Evolutionary conservation across 768 basidiomycete genomes (phyloP).

Genomic region (Rhodocollybia butyracea): DNA sequence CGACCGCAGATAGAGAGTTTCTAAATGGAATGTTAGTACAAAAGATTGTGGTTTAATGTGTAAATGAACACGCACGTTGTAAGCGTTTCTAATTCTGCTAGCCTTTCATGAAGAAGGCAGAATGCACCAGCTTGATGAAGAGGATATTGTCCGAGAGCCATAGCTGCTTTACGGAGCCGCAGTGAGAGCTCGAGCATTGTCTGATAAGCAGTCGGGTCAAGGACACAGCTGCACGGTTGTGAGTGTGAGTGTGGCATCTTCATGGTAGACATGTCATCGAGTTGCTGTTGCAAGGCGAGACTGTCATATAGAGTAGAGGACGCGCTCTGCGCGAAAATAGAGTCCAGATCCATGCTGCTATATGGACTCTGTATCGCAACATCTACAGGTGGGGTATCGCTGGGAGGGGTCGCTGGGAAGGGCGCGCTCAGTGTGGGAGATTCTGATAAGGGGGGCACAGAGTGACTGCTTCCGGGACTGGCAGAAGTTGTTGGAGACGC

Average conservation of each 20-base stretch:
- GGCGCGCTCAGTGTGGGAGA: background rate
- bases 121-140: slow-evolving; percentile 25
- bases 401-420: background rate
- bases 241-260: background rate
- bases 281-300: background rate
- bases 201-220: slow-evolving; percentile 50
- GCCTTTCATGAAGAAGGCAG: slow-evolving; percentile 40
- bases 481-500: slow-evolving; percentile 2
- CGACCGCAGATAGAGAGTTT: slow-evolving; percentile 26
- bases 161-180: slow-evolving; percentile 55
- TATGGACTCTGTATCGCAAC: background rate
- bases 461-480: background rate
- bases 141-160: slow-evolving; percentile 48
- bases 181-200: slow-evolving; percentile 65
- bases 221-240: slow-evolving; percentile 52
- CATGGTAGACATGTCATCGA: background rate
- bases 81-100: slow-evolving; percentile 48
- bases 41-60: too few relatives aligned
- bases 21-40: slow-evolving; percentile 20
- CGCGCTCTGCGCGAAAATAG: too few relatives aligned
- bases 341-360: background rate
- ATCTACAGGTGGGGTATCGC: background rate
- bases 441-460: background rate
- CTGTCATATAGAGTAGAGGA: too few relatives aligned
- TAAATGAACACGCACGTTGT: slow-evolving; percentile 40